phyloP scores from a whole-genome alignment of 768 basidiomycete species.

The Clitopilus passeckerianus region DNA sequence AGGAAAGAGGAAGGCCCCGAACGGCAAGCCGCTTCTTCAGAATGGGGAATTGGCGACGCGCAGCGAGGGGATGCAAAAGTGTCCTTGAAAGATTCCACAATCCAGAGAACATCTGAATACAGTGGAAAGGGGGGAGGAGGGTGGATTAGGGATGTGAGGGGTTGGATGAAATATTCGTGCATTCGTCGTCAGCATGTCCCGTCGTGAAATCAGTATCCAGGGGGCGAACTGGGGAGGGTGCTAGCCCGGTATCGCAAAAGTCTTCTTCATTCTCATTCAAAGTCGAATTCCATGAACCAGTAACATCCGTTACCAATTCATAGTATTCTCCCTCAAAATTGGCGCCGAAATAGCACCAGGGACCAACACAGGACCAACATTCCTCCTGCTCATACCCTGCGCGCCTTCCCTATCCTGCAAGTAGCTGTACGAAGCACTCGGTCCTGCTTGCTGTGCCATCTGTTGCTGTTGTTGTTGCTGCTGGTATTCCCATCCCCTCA shows the following conservation, averaged over 20 bases:
- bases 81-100: not conserved
- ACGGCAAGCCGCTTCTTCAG: not conserved
- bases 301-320: constrained; percentile 62
- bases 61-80: not conserved
- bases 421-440: constrained; percentile 6
- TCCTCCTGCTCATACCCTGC: constrained; percentile 43
- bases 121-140: not conserved
- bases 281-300: not conserved
- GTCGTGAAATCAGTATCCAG: not conserved
- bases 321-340: constrained; percentile 73
- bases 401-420: constrained; percentile 9
- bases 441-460: constrained; percentile 6
- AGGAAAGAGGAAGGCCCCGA: not conserved
- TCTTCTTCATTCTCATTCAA: not conserved
- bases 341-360: constrained; percentile 72
- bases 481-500: constrained; percentile 51
- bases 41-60: not conserved
- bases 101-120: not conserved
- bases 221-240: not conserved
- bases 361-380: constrained; percentile 27
- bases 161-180: not conserved
- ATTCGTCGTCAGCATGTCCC: not conserved
- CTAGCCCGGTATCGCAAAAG: not conserved
- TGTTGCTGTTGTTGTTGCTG: constrained; percentile 22
- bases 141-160: not conserved